These are phyloP conservation scores for Polygonum aviculare DNA, from an alignment of 148 eudicot species.

Conservation along the genomic window DNA sequence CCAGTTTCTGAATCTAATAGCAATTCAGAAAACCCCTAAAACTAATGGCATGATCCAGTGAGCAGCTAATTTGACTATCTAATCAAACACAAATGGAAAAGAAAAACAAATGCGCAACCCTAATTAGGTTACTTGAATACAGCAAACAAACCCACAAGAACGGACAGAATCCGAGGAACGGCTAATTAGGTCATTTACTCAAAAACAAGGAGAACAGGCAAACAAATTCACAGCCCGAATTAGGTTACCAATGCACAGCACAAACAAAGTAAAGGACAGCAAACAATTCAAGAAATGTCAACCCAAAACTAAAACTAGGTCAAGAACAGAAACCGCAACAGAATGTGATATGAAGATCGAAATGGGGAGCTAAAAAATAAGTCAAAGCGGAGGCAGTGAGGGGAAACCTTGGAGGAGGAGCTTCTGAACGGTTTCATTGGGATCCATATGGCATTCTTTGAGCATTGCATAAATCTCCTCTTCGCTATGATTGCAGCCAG, in stretches of 20 bases:
- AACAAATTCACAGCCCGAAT: background rate
- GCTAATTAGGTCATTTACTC: background rate
- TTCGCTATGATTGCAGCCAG: slow-evolving; percentile 41
- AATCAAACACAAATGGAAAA: background rate
- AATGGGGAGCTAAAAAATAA: background rate
- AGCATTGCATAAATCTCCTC: slow-evolving; percentile 66
- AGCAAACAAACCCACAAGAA: background rate
- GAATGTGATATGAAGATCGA: background rate
- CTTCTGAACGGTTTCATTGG: slow-evolving; percentile 54
- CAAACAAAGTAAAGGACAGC: background rate
- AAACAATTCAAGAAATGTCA: background rate
- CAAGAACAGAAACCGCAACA: background rate
- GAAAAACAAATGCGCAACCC: background rate
- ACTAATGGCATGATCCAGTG: background rate
- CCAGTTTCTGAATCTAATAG: background rate
- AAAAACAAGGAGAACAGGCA: background rate
- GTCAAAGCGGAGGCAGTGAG: background rate
- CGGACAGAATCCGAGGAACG: background rate
- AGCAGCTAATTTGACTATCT: background rate
- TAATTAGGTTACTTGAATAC: background rate
- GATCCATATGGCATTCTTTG: slow-evolving; percentile 77
- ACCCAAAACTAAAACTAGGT: background rate
- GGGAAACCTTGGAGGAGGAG: slow-evolving; percentile 9
- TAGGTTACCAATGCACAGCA: background rate
- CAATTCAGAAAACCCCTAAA: background rate